A percentile compares a stretch with the other conserved stretches of the same genome.
Evolutionary conservation across 768 basidiomycete genomes (phyloP).

Genomic region (Podaxis sp.): DNA sequence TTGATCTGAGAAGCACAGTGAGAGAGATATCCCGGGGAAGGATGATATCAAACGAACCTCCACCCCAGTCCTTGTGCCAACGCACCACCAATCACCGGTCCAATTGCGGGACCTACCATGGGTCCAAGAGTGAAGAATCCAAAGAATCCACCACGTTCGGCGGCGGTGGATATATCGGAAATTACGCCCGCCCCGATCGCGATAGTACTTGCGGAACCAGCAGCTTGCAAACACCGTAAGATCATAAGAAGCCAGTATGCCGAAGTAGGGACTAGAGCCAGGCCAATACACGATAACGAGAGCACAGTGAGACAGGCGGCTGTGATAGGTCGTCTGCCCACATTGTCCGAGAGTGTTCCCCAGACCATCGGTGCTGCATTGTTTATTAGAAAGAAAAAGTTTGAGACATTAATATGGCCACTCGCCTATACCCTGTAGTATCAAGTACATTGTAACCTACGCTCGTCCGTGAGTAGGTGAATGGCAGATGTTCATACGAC

Average conservation of each 20-base stretch:
- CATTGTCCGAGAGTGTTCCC: constrained; percentile 67
- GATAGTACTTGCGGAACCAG: constrained; percentile 77
- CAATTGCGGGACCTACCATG: constrained; percentile 65
- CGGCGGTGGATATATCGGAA: constrained; percentile 70
- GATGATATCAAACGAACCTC: constrained; percentile 39
- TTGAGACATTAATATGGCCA: neutral
- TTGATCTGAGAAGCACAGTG: constrained; percentile 34
- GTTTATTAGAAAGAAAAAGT: constrained; percentile 4
- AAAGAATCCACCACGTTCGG: constrained; percentile 73
- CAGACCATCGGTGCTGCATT: constrained; percentile 60
- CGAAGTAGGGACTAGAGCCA: constrained; percentile 46
- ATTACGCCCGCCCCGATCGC: constrained; percentile 79
- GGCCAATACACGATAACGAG: constrained; percentile 61
- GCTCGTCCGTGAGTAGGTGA: neutral
- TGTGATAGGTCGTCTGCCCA: constrained; percentile 64
- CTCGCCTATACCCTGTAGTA: constrained; percentile 63
- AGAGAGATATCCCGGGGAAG: constrained; percentile 1
- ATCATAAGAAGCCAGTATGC: constrained; percentile 80
- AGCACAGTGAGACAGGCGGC: constrained; percentile 63
- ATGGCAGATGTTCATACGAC: neutral
- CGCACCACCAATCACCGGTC: constrained; percentile 59
- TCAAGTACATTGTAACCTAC: constrained; percentile 68
- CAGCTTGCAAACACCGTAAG: constrained; percentile 76
- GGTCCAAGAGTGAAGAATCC: constrained; percentile 67
- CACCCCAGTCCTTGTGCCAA: constrained; percentile 60